Percentiles rank a stretch among this genome's conserved stretches.
Evolutionary conservation across 1,284 basidiomycete genomes (phyloP).

Genomic region (Ustilago vetiveriae): DNA sequence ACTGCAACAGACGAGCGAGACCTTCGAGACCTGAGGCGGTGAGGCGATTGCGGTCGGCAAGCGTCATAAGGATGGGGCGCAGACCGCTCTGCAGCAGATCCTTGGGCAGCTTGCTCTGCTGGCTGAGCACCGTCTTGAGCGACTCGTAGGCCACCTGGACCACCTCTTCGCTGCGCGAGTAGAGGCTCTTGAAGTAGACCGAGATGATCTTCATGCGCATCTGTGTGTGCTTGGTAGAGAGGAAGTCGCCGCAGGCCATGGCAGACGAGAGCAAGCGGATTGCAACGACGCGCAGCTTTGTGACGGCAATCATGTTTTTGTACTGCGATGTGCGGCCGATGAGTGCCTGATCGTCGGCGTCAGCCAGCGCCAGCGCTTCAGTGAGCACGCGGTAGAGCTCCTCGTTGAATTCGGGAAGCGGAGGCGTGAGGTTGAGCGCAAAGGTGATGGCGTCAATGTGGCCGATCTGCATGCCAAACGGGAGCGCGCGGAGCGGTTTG

Average conservation of each 20-base stretch:
- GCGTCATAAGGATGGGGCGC: constrained; percentile 95
- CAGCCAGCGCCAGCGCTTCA: constrained; percentile 92
- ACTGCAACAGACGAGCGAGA: constrained; percentile 89
- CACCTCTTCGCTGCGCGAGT: constrained; percentile 90
- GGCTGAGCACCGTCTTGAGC: constrained; percentile 82
- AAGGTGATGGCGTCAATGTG: constrained; percentile 98
- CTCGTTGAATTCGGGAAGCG: constrained; percentile 87
- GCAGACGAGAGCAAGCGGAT: constrained; percentile 92
- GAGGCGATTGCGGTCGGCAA: constrained; percentile 93
- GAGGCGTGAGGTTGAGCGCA: constrained; percentile 80
- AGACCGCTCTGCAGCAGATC: constrained; percentile 94
- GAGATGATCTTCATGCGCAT: constrained; percentile 81
- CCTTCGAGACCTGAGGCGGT: constrained; percentile 93
- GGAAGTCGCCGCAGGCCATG: constrained; percentile 91
- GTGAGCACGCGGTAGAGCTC: constrained; percentile 91
- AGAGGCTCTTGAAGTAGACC: constrained; percentile 98
- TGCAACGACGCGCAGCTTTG: constrained; percentile 92
- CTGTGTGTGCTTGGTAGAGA: constrained; percentile 58
- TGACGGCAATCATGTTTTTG: constrained; percentile 83
- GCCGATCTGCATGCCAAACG: constrained; percentile 95
- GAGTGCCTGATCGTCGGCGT: constrained; percentile 88
- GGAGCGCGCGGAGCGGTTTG: constrained; percentile 94
- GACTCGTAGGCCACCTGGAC: constrained; percentile 96
- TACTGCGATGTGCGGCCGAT: constrained; percentile 78
- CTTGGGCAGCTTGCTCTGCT: constrained; percentile 92